Conservation (phyloP, 148 eudicot genomes). For the Heliamphora exappendiculata region DNA sequence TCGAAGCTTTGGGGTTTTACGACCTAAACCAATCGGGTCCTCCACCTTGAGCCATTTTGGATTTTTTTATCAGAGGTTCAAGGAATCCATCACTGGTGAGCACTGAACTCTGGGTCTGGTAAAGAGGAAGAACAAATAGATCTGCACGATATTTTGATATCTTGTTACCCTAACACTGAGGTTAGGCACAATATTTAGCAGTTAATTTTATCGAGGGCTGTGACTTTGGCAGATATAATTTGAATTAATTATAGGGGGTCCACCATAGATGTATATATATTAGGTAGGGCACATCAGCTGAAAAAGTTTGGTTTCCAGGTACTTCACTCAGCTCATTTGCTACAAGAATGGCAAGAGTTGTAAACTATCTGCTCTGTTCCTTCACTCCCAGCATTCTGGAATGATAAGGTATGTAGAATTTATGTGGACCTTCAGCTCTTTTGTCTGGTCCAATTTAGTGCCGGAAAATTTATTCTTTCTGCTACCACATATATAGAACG, state of each 20-base stretch:
- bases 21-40: neutral
- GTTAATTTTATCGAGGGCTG: neutral
- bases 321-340: neutral
- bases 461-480: neutral
- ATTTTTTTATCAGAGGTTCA: neutral
- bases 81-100: neutral
- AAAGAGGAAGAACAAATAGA: neutral
- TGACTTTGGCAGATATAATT: neutral
- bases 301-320: neutral
- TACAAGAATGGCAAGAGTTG: neutral
- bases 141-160: neutral
- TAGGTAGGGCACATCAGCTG: neutral
- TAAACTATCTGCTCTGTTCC: neutral
- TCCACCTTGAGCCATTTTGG: neutral
- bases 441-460: neutral
- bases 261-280: neutral
- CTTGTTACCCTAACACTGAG: neutral
- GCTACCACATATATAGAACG: neutral
- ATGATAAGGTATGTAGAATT: neutral
- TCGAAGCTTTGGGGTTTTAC: neutral
- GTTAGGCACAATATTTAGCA: neutral
- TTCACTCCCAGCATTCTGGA: neutral
- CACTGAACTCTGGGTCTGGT: neutral
- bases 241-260: neutral
- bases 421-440: neutral